Evolutionary conservation across 106 monocot species (phyloP).

Genomic region (Narthecium ossifragum): DNA sequence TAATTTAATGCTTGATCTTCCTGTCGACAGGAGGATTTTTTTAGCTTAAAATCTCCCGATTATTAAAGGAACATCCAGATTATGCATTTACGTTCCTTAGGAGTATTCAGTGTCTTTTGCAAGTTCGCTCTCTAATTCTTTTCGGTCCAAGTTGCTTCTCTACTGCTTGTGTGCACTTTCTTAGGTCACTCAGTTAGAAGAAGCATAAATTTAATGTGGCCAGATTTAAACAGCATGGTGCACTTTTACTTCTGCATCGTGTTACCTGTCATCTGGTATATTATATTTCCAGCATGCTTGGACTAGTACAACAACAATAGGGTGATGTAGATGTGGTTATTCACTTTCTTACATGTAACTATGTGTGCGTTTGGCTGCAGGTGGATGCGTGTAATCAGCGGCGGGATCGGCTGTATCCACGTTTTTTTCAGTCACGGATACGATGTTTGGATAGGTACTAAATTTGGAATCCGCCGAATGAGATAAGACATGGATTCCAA

Average conservation of each 20-base stretch:
- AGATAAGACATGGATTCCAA: too few species aligned
- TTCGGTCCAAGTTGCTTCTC: not conserved
- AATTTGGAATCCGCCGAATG: not conserved
- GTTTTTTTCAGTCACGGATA: too few species aligned
- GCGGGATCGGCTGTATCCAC: too few species aligned
- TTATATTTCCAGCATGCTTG: not conserved
- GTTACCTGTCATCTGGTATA: constrained; percentile 40
- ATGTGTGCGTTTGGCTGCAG: too few species aligned
- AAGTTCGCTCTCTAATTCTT: not conserved
- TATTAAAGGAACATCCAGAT: not conserved
- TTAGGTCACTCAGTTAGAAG: not conserved
- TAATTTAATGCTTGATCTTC: not conserved
- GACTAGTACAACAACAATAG: too few species aligned
- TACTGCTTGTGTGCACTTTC: constrained; percentile 2
- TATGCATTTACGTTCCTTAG: not conserved
- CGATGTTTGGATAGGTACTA: too few species aligned
- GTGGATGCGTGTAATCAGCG: too few species aligned
- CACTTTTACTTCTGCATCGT: constrained; percentile 11
- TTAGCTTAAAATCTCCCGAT: not conserved
- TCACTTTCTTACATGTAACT: not conserved
- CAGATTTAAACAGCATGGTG: constrained; percentile 4
- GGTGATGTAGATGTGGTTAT: not conserved
- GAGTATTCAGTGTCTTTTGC: not conserved
- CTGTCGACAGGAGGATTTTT: not conserved
- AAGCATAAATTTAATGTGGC: constrained; percentile 17